Evolutionary conservation across 108 stramenopile genomes (phyloP), one percentile per base, ranked within the genome.

Genomic region (Pseudonitzschia multistriata): DNA sequence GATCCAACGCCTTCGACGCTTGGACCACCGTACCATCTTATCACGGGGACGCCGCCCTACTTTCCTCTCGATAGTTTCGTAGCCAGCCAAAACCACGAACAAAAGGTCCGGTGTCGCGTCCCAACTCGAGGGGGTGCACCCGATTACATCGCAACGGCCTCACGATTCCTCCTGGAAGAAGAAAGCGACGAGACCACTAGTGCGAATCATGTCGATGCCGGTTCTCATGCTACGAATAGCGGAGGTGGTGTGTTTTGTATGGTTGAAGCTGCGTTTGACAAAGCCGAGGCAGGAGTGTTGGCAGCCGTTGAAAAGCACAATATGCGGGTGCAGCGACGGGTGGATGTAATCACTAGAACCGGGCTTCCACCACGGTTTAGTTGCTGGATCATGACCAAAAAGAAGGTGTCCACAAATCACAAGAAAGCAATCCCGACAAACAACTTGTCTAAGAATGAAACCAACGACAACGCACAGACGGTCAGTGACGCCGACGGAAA

Each of bases 41-140:
- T 76, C 36, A 76, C 75, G 24, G 75, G 75, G 21, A 76, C 75
- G 39, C 75, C 75, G 19, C 75, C 75, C 0, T 76, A 76, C 35
- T 76, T 76, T 70, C 75, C 75, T 7, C 14, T 40, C 4, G 75
- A 76, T 64, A 53, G 64, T 13, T 76, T 76, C 49, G 75, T 70
- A 3, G 75, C 75, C 0, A 76, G 75, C 56, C 61, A 68, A 31
- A 76, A 76, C 56, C 75, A 76, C 64, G 30, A 62, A 3, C 75
- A 76, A 66, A 76, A 76, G 34, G 45, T 76, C 68, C 69, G 75
- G 30, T 76, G 75, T 6, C 62, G 75, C 0, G 53, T 76, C 7
- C 75, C 75, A 3, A 76, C 75, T 1, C 75, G 75, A 13, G 75
- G 75, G 31, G 68, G 67, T 24, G 75, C 75, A 22, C 60, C 75